Percentiles rank a stretch among this genome's conserved stretches.
Evolutionary conservation across 306 rosid species (phyloP).

Genomic region (Vigna trinervia): DNA sequence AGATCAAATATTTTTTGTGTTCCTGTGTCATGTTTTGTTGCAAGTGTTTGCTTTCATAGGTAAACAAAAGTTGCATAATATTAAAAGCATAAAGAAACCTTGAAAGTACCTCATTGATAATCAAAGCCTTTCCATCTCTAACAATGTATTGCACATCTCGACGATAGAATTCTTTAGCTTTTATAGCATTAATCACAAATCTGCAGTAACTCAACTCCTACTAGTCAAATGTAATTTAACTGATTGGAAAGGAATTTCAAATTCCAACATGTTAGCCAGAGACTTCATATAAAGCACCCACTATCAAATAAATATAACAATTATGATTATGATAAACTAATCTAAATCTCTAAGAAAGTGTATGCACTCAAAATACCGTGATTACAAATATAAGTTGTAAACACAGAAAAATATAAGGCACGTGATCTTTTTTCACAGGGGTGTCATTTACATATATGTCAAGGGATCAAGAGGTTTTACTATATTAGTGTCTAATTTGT

Average conservation of each 20-base stretch:
- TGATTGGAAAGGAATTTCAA: slow-evolving; percentile 23
- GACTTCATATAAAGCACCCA: slow-evolving; percentile 25
- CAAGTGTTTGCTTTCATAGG: background rate
- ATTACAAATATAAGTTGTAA: slow-evolving; percentile 31
- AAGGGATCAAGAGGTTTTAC: background rate
- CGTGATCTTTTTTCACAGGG: background rate
- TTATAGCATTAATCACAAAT: slow-evolving; percentile 93
- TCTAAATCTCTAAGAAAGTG: slow-evolving; percentile 16
- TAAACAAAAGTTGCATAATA: slow-evolving; percentile 12
- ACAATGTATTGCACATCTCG: slow-evolving; percentile 92
- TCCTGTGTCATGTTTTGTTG: background rate
- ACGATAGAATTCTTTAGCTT: slow-evolving; percentile 95
- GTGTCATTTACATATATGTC: background rate
- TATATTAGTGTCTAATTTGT: background rate
- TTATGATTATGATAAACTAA: slow-evolving; percentile 15
- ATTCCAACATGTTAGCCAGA: slow-evolving; percentile 35
- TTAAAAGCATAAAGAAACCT: slow-evolving; percentile 37
- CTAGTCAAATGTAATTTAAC: slow-evolving; percentile 10
- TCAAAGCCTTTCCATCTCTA: slow-evolving; percentile 94
- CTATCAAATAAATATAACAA: slow-evolving; percentile 21
- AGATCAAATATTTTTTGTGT: background rate
- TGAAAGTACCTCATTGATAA: slow-evolving; percentile 83
- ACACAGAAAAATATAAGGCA: slow-evolving; percentile 20
- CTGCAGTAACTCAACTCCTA: slow-evolving; percentile 62
- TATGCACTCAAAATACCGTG: background rate